Conservation (phyloP, 495 filamentous ascomycete species). For the Hypoxylon lienhwacheense region DNA sequence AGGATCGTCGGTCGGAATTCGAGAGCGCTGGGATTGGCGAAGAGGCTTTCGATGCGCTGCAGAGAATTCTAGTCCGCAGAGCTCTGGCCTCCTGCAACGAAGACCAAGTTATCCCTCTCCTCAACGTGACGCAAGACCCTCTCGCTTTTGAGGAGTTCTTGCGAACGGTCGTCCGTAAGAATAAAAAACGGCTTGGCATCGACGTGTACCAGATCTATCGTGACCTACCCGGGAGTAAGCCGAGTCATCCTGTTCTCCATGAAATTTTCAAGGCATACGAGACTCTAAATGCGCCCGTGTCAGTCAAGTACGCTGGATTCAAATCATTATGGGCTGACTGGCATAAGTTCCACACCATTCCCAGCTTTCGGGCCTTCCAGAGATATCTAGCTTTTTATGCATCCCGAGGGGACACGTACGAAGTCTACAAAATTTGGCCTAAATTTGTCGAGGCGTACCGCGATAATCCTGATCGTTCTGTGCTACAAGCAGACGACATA, state of each 20-base stretch:
- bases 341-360: conserved; percentile 42
- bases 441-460: conserved; percentile 46
- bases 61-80: conserved; percentile 35
- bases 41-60: conserved; percentile 28
- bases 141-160: conserved; percentile 40
- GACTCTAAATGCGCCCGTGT: conserved; percentile 28
- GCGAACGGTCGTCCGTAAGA: conserved; percentile 1
- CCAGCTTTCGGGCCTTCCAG: conserved; percentile 49
- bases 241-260: conserved; percentile 41
- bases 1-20: conserved; percentile 1
- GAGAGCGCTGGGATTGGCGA: conserved; percentile 2
- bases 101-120: conserved; percentile 33
- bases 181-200: conserved; percentile 28
- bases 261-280: conserved; percentile 48
- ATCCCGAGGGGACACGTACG: conserved; percentile 53
- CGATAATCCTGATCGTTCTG: conserved; percentile 37
- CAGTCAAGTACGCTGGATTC: conserved; percentile 45
- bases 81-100: conserved; percentile 30
- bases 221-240: conserved; percentile 34
- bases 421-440: conserved; percentile 58
- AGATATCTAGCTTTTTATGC: conserved; percentile 57
- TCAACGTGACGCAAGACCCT: conserved; percentile 34
- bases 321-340: conserved; percentile 59
- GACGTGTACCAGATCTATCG: conserved; percentile 44
- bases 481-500: conserved; percentile 38